Conservation (phyloP, 2,329 filamentous ascomycete genomes). For the Xylaria sp. region DNA sequence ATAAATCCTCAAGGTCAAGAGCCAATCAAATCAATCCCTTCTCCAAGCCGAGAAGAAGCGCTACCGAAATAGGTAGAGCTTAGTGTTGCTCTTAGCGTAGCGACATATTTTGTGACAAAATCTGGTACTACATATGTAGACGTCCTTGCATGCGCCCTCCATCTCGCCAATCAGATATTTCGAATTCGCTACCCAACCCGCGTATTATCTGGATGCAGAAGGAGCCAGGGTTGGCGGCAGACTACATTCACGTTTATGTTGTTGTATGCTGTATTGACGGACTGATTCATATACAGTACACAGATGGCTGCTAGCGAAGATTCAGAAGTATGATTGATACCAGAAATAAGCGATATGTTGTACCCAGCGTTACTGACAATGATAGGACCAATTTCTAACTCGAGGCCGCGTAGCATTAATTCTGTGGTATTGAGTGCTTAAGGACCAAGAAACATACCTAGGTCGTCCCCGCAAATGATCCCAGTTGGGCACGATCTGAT, state of each 20-base stretch:
- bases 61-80: slow-evolving; percentile 1
- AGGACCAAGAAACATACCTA: not conserved
- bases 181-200: not conserved
- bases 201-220: slow-evolving; percentile 6
- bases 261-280: not conserved
- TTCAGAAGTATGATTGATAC: slow-evolving; percentile 14
- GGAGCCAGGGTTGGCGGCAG: slow-evolving; percentile 6
- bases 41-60: not conserved
- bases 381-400: not conserved
- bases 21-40: slow-evolving; percentile 6
- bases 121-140: too few relatives aligned
- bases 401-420: not conserved
- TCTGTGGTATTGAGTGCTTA: not conserved
- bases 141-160: not conserved
- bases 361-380: not conserved
- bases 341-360: slow-evolving; percentile 1
- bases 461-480: slow-evolving; percentile 8
- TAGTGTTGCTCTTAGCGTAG: slow-evolving; percentile 12
- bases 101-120: slow-evolving; percentile 8
- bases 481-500: slow-evolving; percentile 18
- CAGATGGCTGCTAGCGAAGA: not conserved
- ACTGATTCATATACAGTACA: not conserved
- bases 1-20: slow-evolving; percentile 10
- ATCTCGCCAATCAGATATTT: slow-evolving; percentile 16
- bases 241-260: not conserved